Evolutionary conservation across 192 early-diverging fungal species (phyloP).

Genomic region (Blastocladiella britannica): DNA sequence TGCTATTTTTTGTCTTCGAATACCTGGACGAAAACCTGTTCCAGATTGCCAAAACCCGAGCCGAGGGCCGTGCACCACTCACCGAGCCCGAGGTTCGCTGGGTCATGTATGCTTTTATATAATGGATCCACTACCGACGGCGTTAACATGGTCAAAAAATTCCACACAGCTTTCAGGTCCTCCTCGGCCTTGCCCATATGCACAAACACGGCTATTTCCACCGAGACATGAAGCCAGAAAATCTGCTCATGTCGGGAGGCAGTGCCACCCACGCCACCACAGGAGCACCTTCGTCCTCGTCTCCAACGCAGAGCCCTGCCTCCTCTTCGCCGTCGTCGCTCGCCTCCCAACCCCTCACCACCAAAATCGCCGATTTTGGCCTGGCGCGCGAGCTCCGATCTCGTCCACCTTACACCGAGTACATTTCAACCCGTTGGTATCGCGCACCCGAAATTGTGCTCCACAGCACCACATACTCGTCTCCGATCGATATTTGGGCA

Average conservation of each 20-base stretch:
- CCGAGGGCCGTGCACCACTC: constrained; percentile 32
- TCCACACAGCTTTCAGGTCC: constrained; percentile 58
- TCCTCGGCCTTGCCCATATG: constrained; percentile 71
- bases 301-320: not conserved
- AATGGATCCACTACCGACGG: no score
- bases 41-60: constrained; percentile 58
- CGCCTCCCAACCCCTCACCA: constrained; percentile 15
- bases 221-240: constrained; percentile 95
- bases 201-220: constrained; percentile 88
- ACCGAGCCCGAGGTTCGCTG: constrained; percentile 42
- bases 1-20: constrained; percentile 87
- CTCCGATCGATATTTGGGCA: constrained; percentile 93
- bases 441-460: constrained; percentile 88
- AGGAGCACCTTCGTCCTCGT: not conserved
- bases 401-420: constrained; percentile 82
- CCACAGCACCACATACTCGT: constrained; percentile 57
- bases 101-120: constrained; percentile 41
- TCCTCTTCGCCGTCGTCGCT: constrained; percentile 9
- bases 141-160: no score
- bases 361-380: constrained; percentile 93
- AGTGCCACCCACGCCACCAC: not conserved
- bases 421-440: constrained; percentile 97
- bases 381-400: constrained; percentile 74
- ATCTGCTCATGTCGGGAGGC: constrained; percentile 44
- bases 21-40: constrained; percentile 89